A percentile compares a stretch with the other conserved stretches of the same genome.
Evolutionary conservation across 257 asterid species (phyloP).

Genomic region (Solanum dulcamara): DNA sequence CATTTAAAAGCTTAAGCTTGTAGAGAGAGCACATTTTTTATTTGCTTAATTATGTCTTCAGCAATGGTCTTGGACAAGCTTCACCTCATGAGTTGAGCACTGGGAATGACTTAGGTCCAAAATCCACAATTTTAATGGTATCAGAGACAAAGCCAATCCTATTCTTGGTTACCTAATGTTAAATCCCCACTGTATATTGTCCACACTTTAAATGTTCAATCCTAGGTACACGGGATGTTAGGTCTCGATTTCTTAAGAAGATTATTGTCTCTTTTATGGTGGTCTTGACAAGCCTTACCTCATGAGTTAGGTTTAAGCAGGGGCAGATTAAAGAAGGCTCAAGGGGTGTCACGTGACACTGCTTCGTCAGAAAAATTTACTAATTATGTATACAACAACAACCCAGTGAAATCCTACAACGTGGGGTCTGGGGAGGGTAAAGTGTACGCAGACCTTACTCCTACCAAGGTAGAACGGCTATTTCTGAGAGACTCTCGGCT

Average conservation of each 20-base stretch:
- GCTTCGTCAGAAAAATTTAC: background rate
- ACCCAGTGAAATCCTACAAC: too few species aligned
- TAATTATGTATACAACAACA: background rate
- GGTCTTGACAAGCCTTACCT: background rate
- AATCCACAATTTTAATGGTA: background rate
- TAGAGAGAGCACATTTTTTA: background rate
- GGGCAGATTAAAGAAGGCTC: background rate
- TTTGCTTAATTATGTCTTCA: background rate
- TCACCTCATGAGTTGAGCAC: background rate
- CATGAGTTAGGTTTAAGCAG: background rate
- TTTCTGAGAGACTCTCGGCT: too few species aligned
- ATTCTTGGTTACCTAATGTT: background rate
- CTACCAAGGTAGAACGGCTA: too few species aligned
- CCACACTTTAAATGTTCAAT: background rate
- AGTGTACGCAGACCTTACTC: too few species aligned
- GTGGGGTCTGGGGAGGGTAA: too few species aligned
- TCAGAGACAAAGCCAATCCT: background rate
- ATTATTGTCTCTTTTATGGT: background rate
- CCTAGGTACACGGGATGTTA: background rate
- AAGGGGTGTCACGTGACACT: background rate
- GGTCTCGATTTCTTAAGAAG: background rate
- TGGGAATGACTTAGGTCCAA: background rate
- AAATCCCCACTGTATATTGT: background rate
- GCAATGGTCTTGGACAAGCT: background rate
- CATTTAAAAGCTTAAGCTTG: background rate